These are phyloP conservation scores for Beauveria sp. DNA, from an alignment of 2,329 filamentous ascomycete species.

Conservation along the genomic window DNA sequence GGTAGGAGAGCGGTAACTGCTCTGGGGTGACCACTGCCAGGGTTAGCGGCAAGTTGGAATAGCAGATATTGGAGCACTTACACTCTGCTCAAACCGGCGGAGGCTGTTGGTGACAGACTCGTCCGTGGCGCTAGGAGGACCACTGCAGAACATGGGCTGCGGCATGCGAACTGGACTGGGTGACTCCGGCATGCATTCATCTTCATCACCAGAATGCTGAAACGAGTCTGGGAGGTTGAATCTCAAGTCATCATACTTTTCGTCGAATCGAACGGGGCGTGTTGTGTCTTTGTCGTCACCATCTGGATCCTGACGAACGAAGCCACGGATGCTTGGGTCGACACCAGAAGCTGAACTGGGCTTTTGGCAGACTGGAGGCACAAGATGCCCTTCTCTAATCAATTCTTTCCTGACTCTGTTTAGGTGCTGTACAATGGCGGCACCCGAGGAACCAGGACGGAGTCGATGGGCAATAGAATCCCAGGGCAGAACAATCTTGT, in stretches of 20 bases:
- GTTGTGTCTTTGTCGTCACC: conserved; percentile 19
- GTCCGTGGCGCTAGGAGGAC: background rate
- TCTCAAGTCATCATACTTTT: conserved; percentile 25
- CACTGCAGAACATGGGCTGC: background rate
- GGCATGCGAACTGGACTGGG: background rate
- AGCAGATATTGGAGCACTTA: background rate
- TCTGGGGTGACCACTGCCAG: conserved; percentile 5
- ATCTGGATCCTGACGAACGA: conserved; percentile 21
- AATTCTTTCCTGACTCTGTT: conserved; percentile 27
- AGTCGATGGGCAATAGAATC: conserved; percentile 33
- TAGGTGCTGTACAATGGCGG: conserved; percentile 31
- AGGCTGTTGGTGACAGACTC: conserved; percentile 6
- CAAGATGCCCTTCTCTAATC: conserved; percentile 32
- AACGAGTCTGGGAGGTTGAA: conserved; percentile 24
- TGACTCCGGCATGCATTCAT: background rate
- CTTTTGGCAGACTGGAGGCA: conserved; percentile 29
- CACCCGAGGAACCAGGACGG: conserved; percentile 32
- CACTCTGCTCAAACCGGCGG: conserved; percentile 2
- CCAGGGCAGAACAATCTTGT: conserved; percentile 30
- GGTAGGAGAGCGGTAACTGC: conserved; percentile 3
- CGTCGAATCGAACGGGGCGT: conserved; percentile 25
- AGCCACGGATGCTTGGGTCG: conserved; percentile 26
- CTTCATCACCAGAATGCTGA: background rate
- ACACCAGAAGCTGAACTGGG: conserved; percentile 13
- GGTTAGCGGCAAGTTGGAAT: background rate